These are phyloP conservation scores for Mangifera indica DNA, from an alignment of 345 rosid species.

Conservation along the genomic window DNA sequence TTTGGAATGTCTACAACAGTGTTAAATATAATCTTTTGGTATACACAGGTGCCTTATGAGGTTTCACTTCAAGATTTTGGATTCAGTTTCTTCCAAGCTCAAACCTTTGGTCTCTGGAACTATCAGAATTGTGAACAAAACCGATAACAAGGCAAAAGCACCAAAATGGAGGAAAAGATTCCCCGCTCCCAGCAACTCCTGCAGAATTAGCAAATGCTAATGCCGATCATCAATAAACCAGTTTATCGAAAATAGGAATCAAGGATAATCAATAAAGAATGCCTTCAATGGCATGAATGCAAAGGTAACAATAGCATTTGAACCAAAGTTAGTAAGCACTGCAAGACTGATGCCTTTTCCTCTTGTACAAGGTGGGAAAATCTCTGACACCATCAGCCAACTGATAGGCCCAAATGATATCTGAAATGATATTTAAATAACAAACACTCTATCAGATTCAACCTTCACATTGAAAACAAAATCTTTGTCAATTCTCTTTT, in stretches of 20 bases:
- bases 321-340: slow-evolving; percentile 88
- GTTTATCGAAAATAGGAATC: not conserved
- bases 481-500: not conserved
- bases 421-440: slow-evolving; percentile 37
- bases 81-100: slow-evolving; percentile 93
- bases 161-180: slow-evolving; percentile 88
- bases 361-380: slow-evolving; percentile 81
- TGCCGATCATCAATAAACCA: not conserved
- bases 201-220: slow-evolving; percentile 31
- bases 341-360: slow-evolving; percentile 92
- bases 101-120: slow-evolving; percentile 97
- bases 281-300: slow-evolving; percentile 93
- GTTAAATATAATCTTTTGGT: no score
- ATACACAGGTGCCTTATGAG: no score
- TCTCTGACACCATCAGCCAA: slow-evolving; percentile 97
- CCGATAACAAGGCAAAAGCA: slow-evolving; percentile 67
- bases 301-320: slow-evolving; percentile 94
- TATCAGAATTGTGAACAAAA: slow-evolving; percentile 47
- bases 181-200: slow-evolving; percentile 84
- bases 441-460: slow-evolving; percentile 18
- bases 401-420: slow-evolving; percentile 95
- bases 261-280: not conserved
- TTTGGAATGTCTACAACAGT: not conserved
- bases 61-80: slow-evolving; percentile 71
- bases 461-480: not conserved